Base-by-base conservation (phyloP, 169 alveolate species). In the Plasmodium gaboni region DNA sequence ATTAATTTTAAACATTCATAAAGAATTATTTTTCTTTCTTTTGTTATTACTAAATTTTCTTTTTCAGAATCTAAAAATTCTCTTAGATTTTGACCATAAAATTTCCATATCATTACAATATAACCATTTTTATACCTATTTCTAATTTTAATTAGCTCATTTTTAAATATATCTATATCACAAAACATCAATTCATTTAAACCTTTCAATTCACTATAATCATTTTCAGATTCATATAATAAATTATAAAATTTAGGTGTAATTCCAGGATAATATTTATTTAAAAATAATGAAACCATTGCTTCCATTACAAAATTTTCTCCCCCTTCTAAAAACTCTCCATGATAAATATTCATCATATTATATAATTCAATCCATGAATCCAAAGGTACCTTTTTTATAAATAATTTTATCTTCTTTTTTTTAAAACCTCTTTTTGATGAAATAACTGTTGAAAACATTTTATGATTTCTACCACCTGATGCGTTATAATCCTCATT, bases 251-350 rank as follows among this genome's bases (percentile, higher is more conserved):
- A 91, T 10, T 90, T 93, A 13, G 95, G 95, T 26, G 95, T 92
- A 67, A 92, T 87, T 19, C 92, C 92, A 32, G 78, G 90, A 46
- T 92, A 89, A 5, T 50, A 65, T 24, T 78, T 76, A 78, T 53
- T 78, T 57, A 78, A 44, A 57, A 89, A 94, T 22, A 96, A 94
- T 38, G 91, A 88, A 10, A 93, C 90, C n/a, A 96, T 94, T 10
- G 97, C 97, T 60, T 94, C 97, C 92, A 92, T 92, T 2, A 94
- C 95, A 72, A 93, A 94, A 61, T 94, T 94, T 32, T 94, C 97
- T 10, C 96, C 97, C 70, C 92, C 97, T 6, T 95, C 92, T 55
- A 94, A 88, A 63, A 87, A 94, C 50, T 76, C 92, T 1, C 97
- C 97, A 22, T 93, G 93, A 87, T 87, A 94, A 24, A 89, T 76